Conservation (phyloP, 179 eudicot genomes). For the Dionaea muscipula region DNA sequence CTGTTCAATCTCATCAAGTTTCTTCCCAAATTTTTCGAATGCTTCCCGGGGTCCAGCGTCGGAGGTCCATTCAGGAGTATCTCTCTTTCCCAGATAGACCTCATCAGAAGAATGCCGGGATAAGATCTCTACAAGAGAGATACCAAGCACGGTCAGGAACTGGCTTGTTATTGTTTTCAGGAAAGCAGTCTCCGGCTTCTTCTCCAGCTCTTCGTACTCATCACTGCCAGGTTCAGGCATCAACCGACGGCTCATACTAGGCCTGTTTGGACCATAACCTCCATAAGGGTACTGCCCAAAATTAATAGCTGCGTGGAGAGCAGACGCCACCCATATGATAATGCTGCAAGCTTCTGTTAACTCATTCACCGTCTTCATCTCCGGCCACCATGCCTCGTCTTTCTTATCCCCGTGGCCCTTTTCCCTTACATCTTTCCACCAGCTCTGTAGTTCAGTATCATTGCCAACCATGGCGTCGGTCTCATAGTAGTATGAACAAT, state of each 20-base stretch:
- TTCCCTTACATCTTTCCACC: slow-evolving; percentile 71
- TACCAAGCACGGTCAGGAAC: slow-evolving; percentile 35
- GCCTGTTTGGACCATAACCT: slow-evolving; percentile 63
- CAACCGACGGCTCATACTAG: slow-evolving; percentile 41
- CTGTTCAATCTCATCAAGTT: slow-evolving; percentile 32
- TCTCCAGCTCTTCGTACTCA: slow-evolving; percentile 44
- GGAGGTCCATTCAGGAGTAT: slow-evolving; percentile 34
- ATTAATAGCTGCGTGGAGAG: slow-evolving; percentile 66
- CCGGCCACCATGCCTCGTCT: slow-evolving; percentile 67
- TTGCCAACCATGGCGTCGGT: slow-evolving; percentile 24
- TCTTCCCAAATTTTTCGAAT: slow-evolving; percentile 33
- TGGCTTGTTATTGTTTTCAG: slow-evolving; percentile 43
- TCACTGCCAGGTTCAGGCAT: slow-evolving; percentile 45
- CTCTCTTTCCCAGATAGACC: slow-evolving; percentile 58
- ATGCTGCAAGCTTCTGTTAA: slow-evolving; percentile 44
- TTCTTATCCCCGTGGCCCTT: slow-evolving; percentile 73
- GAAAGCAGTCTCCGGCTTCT: slow-evolving; percentile 37
- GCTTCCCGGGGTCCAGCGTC: slow-evolving; percentile 36
- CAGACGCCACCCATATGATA: slow-evolving; percentile 77
- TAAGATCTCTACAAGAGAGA: slow-evolving; percentile 48
- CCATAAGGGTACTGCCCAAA: slow-evolving; percentile 77
- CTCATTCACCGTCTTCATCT: slow-evolving; percentile 44
- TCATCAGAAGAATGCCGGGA: slow-evolving; percentile 69
- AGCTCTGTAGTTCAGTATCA: slow-evolving; percentile 50
- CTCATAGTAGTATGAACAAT: slow-evolving; percentile 45